These are phyloP conservation scores for Licmophora abbreviata DNA, from an alignment of 108 stramenopile genomes.

Conservation along the genomic window DNA sequence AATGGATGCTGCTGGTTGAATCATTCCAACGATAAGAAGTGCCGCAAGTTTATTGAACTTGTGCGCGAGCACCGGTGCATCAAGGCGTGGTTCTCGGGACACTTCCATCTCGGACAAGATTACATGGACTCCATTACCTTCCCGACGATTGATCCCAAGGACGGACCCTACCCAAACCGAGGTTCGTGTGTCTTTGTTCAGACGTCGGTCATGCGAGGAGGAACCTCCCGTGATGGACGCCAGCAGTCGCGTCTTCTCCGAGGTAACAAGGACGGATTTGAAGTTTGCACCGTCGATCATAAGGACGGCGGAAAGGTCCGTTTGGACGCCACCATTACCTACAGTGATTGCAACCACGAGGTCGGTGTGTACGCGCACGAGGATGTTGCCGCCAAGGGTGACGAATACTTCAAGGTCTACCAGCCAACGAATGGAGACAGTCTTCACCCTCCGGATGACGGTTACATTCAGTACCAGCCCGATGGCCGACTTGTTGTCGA, in stretches of 20 bases:
- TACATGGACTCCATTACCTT: conserved; percentile 20
- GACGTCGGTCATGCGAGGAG: conserved; percentile 65
- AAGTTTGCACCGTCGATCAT: conserved; percentile 79
- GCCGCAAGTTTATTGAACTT: conserved; percentile 60
- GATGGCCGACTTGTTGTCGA: conserved; percentile 14
- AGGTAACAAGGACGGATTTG: conserved; percentile 63
- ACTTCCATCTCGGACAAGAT: conserved; percentile 81
- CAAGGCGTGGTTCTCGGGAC: conserved; percentile 84
- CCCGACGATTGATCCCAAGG: conserved; percentile 45
- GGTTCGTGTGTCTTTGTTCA: conserved; percentile 62
- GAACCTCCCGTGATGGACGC: conserved; percentile 61
- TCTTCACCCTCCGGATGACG: conserved; percentile 37
- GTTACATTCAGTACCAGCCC: conserved; percentile 23
- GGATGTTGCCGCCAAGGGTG: conserved; percentile 65
- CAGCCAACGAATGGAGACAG: conserved; percentile 26
- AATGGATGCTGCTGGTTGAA: conserved; percentile 67
- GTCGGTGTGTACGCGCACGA: conserved; percentile 32
- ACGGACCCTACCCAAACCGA: conserved; percentile 56
- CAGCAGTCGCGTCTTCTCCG: conserved; percentile 70
- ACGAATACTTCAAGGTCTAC: conserved; percentile 76
- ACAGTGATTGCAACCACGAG: conserved; percentile 33
- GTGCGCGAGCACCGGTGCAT: conserved; percentile 56
- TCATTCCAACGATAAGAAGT: conserved; percentile 39
- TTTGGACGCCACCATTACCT: conserved; percentile 49
- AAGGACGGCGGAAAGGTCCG: conserved; percentile 54